Percentiles rank a stretch among this genome's conserved stretches.
These are phyloP conservation scores for Aspergillus sp. DNA, from an alignment of 2,329 filamentous ascomycete species.

Conservation along the genomic window DNA sequence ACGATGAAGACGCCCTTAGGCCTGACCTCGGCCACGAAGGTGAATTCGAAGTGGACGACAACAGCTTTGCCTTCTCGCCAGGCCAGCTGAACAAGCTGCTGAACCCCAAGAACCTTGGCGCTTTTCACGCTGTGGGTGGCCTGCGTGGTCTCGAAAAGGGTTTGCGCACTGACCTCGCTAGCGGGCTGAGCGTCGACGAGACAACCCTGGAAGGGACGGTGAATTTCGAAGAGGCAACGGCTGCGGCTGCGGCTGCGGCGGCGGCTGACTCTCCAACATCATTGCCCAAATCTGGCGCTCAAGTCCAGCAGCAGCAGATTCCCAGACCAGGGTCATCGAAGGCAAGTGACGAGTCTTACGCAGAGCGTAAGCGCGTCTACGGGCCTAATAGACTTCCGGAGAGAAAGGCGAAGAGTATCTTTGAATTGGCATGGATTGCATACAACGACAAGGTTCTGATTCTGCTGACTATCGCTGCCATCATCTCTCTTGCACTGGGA, in stretches of 20 bases:
- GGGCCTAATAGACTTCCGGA: conserved; percentile 62
- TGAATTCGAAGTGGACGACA: conserved; percentile 61
- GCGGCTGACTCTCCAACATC: conserved; percentile 5
- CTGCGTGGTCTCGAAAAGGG: conserved; percentile 67
- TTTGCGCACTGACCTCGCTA: conserved; percentile 56
- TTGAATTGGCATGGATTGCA: conserved; percentile 68
- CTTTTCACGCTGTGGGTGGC: conserved; percentile 70
- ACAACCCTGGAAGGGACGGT: conserved; percentile 56
- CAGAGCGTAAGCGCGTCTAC: conserved; percentile 63
- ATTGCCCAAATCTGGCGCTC: conserved; percentile 23
- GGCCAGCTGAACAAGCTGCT: conserved; percentile 70
- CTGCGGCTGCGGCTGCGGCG: conserved; percentile 8
- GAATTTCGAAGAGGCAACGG: conserved; percentile 58
- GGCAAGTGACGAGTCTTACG: conserved; percentile 38
- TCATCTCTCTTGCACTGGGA: conserved; percentile 67
- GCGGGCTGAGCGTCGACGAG: conserved; percentile 67
- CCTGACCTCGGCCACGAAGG: conserved; percentile 66
- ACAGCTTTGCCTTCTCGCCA: conserved; percentile 65
- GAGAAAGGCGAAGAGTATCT: conserved; percentile 62
- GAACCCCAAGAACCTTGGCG: conserved; percentile 69
- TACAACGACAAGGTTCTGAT: conserved; percentile 78
- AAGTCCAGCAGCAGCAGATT: conserved; percentile 7
- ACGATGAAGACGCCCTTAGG: conserved; percentile 56
- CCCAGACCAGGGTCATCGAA: conserved; percentile 5
- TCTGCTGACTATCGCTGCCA: conserved; percentile 61